Conservation (phyloP, 257 asterid genomes). For the Anisodus acutangulus region DNA sequence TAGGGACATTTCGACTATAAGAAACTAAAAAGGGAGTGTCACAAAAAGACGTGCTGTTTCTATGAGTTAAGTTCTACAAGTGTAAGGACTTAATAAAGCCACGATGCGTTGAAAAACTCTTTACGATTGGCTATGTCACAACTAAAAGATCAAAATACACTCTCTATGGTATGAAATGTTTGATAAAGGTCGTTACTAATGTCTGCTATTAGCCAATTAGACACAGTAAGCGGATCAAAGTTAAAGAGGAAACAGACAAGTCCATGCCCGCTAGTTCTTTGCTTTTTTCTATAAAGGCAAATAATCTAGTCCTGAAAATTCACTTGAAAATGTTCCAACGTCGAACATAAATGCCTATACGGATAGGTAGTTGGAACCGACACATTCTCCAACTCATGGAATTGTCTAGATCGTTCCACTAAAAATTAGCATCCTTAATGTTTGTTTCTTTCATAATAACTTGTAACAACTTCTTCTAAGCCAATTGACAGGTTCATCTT, state of each 20-base stretch:
- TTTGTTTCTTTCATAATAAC: not conserved
- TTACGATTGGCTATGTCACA: not conserved
- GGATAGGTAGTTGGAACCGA: not conserved
- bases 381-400: not conserved
- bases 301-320: not conserved
- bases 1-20: not conserved
- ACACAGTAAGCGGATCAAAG: not conserved
- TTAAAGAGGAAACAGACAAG: constrained; percentile 17
- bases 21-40: not conserved
- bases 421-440: not conserved
- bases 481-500: not conserved
- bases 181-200: not conserved
- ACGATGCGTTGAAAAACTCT: not conserved
- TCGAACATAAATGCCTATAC: not conserved
- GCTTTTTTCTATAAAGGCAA: not conserved
- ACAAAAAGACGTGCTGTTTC: not conserved
- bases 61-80: not conserved
- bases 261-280: not conserved
- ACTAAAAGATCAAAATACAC: too few relatives aligned
- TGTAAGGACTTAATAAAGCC: not conserved
- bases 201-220: not conserved
- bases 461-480: not conserved
- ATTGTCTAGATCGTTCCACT: not conserved
- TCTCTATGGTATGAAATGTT: not conserved
- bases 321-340: too few relatives aligned